Conservation (phyloP, 1,139 yeast species). For the Taphrina sp. region DNA sequence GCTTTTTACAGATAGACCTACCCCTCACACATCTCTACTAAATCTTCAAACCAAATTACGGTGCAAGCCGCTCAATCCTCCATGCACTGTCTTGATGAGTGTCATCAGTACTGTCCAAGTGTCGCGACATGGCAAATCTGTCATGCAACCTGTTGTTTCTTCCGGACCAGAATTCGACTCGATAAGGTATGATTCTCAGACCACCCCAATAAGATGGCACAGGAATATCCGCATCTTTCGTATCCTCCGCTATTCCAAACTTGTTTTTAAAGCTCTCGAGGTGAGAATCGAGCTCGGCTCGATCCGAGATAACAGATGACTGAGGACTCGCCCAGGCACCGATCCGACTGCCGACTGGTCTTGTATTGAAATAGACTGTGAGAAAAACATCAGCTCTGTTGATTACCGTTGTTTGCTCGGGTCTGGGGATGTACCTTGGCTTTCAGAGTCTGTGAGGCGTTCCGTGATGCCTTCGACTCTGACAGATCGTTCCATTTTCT, state of each 20-base stretch:
- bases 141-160: slow-evolving; percentile 87
- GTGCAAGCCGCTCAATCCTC: slow-evolving; percentile 8
- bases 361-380: slow-evolving; percentile 64
- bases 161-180: slow-evolving; percentile 97
- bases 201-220: slow-evolving; percentile 98
- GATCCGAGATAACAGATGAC: slow-evolving; percentile 56
- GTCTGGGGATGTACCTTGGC: slow-evolving; percentile 49
- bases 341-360: slow-evolving; percentile 88
- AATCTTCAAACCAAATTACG: too few relatives aligned
- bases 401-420: too few relatives aligned
- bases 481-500: slow-evolving; percentile 82
- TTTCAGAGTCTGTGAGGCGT: slow-evolving; percentile 67
- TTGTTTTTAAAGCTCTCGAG: slow-evolving; percentile 53
- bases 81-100: not conserved
- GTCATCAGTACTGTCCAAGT: not conserved
- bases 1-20: too few relatives aligned
- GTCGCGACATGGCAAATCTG: slow-evolving; percentile 32
- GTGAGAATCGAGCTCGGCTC: slow-evolving; percentile 62
- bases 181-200: slow-evolving; percentile 77
- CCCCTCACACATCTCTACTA: too few relatives aligned
- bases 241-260: slow-evolving; percentile 45
- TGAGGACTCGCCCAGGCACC: slow-evolving; percentile 99
- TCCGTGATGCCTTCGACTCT: slow-evolving; percentile 86
- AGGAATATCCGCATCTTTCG: slow-evolving; percentile 59
- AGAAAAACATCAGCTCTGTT: not conserved